Percentiles rank a stretch among this genome's conserved stretches.
Conservation (phyloP, 2,329 filamentous ascomycete species). For the Aspergillus sp. region DNA sequence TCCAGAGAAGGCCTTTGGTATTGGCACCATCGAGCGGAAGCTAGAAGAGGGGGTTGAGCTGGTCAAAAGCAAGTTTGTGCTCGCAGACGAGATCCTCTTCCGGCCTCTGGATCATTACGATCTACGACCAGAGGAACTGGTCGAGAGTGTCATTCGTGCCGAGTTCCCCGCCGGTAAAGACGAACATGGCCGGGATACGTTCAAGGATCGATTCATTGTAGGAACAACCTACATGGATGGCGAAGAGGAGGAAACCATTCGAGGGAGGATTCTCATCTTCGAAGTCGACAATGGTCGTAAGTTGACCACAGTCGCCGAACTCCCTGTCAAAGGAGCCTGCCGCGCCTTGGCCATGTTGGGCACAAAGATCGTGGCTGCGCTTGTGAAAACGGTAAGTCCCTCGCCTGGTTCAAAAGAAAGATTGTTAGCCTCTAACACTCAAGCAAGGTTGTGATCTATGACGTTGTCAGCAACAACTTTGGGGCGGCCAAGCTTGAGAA, state of each 20-base stretch:
- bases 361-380: constrained; percentile 76
- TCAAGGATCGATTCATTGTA: constrained; percentile 77
- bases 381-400: constrained; percentile 76
- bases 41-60: constrained; percentile 70
- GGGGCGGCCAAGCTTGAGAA: constrained; percentile 60
- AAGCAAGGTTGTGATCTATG: constrained; percentile 58
- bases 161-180: constrained; percentile 64
- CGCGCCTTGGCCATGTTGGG: constrained; percentile 73
- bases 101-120: constrained; percentile 70
- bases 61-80: constrained; percentile 75
- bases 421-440: not conserved
- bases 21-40: constrained; percentile 79
- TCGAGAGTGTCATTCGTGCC: constrained; percentile 80
- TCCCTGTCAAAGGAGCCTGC: constrained; percentile 75
- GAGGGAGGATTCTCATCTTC: constrained; percentile 79
- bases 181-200: constrained; percentile 51
- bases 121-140: constrained; percentile 68
- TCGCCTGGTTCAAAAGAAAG: not conserved
- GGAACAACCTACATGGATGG: constrained; percentile 78
- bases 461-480: constrained; percentile 41
- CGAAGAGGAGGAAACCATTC: constrained; percentile 54
- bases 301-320: constrained; percentile 69
- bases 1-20: constrained; percentile 74
- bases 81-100: constrained; percentile 90
- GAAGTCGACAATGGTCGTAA: constrained; percentile 71